Base-by-base conservation (phyloP, 805 yeast species). In the Maudiozyma turicensis region DNA sequence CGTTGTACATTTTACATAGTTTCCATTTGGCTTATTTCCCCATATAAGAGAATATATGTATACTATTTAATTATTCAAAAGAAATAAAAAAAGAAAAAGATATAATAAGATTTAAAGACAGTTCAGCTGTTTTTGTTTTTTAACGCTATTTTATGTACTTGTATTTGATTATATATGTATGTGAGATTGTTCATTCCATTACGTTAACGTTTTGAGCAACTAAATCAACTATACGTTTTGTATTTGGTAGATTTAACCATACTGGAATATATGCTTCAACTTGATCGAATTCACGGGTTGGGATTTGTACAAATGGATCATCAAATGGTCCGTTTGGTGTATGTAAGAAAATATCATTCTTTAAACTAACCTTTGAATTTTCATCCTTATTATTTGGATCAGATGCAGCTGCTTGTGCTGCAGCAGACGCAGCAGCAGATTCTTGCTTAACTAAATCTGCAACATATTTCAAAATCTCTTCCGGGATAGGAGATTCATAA, bases 191-290 rank as follows among this genome's bases (percentile, higher is more conserved):
- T 30, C 39, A 46, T 39, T 50, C 50, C 14, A 40, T 34, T 11
- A 75, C 86, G 26, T 84, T 74, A 14, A 91, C 95, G 62, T 84
- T 84, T 68, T 81, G 83, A 10, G 95, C 86, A 44, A 85, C 91
- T 58, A 93, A 73, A 65, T 90, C 96, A 39, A 90, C 86, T 44
- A 93, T 81, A 67, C 93, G 77, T 72, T 95, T 84, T 37, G 95
- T 82, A 40, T 79, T 82, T 42, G 98, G 98, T 55, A 90, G 79
- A 57, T 84, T 86, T 69, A 93, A 73, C 86, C 95, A 86, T 1
- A 95, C 90, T 39, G 99, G 99, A 53, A 93, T 91, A 63, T 90
- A 93, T 14, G 95, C 89, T 71, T 86, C 88, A 58, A 84, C 82
- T 63, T 86, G 72, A 61, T 85, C 74, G 76, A 86, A 86, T 49